Evolutionary conservation across 805 yeast genomes (phyloP), one percentile per base, ranked within the genome.

Genomic region (Candida mattraensis): DNA sequence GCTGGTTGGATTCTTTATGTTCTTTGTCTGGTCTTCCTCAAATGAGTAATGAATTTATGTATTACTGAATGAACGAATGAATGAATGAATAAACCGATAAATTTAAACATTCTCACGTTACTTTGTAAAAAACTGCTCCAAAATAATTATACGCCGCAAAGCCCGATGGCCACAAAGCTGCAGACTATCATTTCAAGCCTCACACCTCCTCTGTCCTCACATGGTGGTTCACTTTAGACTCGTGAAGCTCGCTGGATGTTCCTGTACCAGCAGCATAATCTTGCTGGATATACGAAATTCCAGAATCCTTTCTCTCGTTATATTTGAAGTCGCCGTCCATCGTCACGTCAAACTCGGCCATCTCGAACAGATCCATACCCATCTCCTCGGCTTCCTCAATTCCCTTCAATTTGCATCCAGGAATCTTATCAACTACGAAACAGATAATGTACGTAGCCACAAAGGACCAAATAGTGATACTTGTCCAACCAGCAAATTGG

Each of bases 331-430:
- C 35, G 20, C 33, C 44, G 30, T 50, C 50, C 13, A 37, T 36
- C 6, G 40, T 59, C 24, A 64, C 62, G 45, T 69, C 74, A 18
- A 61, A 50, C 37, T 74, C 79, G n/a, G 69, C 69, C 73, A 73
- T 69, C 46, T 74, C 78, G 33, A 48, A 64, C 33, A 62, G 46
- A 48, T 74, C 80, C 64, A 73, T 64, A 20, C 79, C 80, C 66
- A 68, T 60, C 26, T 63, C 68, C 53, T 74, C 79, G 15, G 60
- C 74, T 44, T 67, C 76, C 13, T 58, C 66, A 14, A 58, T 29
- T 6, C 67, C 72, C 51, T 73, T 67, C 45, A 74, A 54, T 38
- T 67, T 58, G 35, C 64, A 56, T 4, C 78, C 78, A 8, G 81
- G 80, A 32, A 73, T 71, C 35, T 64, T 56, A 48, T 76, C 74